Base-by-base conservation (phyloP, 148 eudicot species). In the Silene uniflora region DNA sequence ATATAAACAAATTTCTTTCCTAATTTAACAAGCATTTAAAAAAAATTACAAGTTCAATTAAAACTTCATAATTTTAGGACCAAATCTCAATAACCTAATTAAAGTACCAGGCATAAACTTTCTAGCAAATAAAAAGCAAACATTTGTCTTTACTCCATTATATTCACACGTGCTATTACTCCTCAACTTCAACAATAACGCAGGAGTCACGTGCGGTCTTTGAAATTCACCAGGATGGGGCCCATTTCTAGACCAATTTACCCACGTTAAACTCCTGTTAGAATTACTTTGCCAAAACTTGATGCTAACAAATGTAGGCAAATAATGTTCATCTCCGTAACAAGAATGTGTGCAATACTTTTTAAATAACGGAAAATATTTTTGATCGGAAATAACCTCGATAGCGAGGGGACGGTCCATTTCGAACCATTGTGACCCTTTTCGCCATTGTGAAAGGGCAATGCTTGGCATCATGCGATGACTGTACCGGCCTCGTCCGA, bases 361-460 rank as follows among this genome's bases (percentile, higher is more conserved):
- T 47, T 73, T 71, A 60, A 93, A 93, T n/a, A 88, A 27, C 0
- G 80, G 72, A 17, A 71, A 83, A 52, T 80, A 89, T 14, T 29
- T 79, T 16, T 21, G 69, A 73, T 93, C 98, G 0, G 89, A 74
- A 5, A 93, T 49, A 10, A 91, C 79, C 52, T 85, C 83, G 0
- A 82, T 0, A n/a, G 98, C 98, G 0, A 93, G 76, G 5, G 82
- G 75, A 0, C 98, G 93, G 60, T 85, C 77, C 62, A 89, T 76
- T 75, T 86, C 89, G 52, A 93, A 87, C 98, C 98, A 92, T 62
- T 92, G 98, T 0, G 93, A 78, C 6, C 93, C 91, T 44, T 93
- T 93, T 17, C 88, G 87, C 93, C 96, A 90, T 19, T 92, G 89
- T 14, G 73, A 66, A 6, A 85, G 56, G n/a, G 9, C 78, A 6